Base-by-base conservation (phyloP, 257 asterid species). In the Penstemon eatonii region DNA sequence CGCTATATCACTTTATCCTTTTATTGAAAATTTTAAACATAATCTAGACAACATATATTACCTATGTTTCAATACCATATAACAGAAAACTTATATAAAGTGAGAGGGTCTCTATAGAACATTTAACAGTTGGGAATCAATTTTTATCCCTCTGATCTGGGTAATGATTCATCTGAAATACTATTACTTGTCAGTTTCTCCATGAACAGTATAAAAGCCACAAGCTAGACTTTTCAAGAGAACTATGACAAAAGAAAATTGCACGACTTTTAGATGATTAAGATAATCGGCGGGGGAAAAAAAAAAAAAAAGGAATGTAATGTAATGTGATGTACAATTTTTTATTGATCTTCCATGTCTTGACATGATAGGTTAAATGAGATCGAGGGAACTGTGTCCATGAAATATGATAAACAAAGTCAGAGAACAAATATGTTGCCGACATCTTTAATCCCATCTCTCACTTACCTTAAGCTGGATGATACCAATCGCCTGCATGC, bases 101-200 rank as follows among this genome's bases (percentile, higher is more conserved):
- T 25, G 33, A 25, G 33, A 25, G 33, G 33, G 33, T 25, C 33
- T 25, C 33, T 2, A 25, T 25, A 25, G 33, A 25, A 25, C 33
- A 25, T 25, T 1, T 25, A 25, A 25, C 33, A 25, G 33, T 25
- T 25, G 33, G 33, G 33, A 5, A 55, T 25, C 4, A 53, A 70
- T 33, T 50, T 40, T 41, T 55, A 10, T n/a, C 47, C 43, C 15
- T 25, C 5, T 63, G 56, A 47, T n/a, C 41, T 11, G 50, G 43
- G 37, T 10, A 56, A 19, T 15, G 57, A 42, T 66, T 41, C 52
- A 44, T 39, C 77, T 51, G 71, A 36, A 67, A 42, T n/a, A 50
- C 5, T 43, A 25, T 3, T 5, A 66, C 68, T 44, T 39, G 44
- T 51, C 51, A 65, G 80, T 45, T 58, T 40, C 18, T 70, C 65